Evolutionary conservation across 805 yeast genomes (phyloP), one percentile per base, ranked within the genome.

Genomic region (Yamadazyma insecticola): DNA sequence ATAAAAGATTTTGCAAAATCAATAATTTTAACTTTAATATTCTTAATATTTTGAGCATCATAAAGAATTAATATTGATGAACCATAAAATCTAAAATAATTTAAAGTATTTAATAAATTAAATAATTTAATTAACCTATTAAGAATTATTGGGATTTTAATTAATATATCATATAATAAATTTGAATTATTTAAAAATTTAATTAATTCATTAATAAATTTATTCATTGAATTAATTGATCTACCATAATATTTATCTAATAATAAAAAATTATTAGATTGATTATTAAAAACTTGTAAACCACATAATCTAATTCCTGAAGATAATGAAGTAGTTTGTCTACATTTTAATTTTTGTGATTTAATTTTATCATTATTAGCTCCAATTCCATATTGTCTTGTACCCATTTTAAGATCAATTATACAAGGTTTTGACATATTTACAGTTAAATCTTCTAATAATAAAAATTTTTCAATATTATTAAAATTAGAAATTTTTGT

Each of bases 351-450:
- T 20, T 85, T 61, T 60, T 92, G 98, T 1, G 96, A 85, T 28
- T 61, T 52, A 49, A 78, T 81, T 57, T 92, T 92, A 29, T 76
- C 60, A 10, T 60, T 54, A 5, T 70, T 68, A 0, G 97, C 97
- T 41, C 88, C 95, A n/a, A 90, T 81, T 7, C 99, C 98, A 49
- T 92, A 92, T 57, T 92, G 99, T 36, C 99, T 70, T 0, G 99
- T 90, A 1, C 99, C 99, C 97, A 92, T 92, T 53, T 92, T 92
- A 46, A 92, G 66, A 58, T 92, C 99, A 29, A 92, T 62, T 0
- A 90, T 97, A 52, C 96, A 89, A 1, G 98, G 97, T 41, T 73
- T 74, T 18, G 59, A 64, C 78, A 90, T 77, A 15, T 86, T 85
- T 33, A 79, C 72, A 0, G 97, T 92, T 29, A 92, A 61, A 60